Percentiles rank a stretch among this genome's conserved stretches.
These are phyloP conservation scores for Puccinia brachypodii DNA, from an alignment of 1,284 basidiomycete species.

Conservation along the genomic window DNA sequence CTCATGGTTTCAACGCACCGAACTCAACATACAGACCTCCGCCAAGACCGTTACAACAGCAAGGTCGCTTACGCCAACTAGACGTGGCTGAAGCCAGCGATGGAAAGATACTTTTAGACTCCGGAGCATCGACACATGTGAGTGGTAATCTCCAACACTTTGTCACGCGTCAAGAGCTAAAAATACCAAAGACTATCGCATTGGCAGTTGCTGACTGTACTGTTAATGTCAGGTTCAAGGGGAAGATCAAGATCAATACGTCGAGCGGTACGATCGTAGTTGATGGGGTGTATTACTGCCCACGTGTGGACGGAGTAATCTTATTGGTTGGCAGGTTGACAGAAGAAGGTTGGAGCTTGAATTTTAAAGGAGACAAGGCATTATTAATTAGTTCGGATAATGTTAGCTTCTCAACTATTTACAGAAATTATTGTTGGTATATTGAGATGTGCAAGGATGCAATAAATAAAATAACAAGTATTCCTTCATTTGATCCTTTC, in stretches of 20 bases:
- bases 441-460: background rate
- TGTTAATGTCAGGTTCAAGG: background rate
- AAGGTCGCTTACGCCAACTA: background rate
- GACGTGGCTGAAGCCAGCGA: background rate
- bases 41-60: too few species aligned
- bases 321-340: background rate
- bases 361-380: background rate
- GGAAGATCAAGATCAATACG: background rate
- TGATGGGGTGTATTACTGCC: background rate
- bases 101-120: background rate
- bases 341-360: background rate
- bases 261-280: background rate
- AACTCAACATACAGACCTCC: background rate
- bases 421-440: slow-evolving; percentile 3
- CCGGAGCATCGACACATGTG: slow-evolving; percentile 8
- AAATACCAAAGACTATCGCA: background rate
- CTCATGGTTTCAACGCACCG: background rate
- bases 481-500: background rate
- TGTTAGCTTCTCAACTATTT: background rate
- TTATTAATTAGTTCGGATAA: background rate
- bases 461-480: background rate
- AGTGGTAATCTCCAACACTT: background rate
- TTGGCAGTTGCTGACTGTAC: background rate
- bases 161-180: background rate
- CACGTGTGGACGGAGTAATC: background rate